phyloP scores from a whole-genome alignment of 306 rosid genomes.

The Amphicarpaea edgeworthii region DNA sequence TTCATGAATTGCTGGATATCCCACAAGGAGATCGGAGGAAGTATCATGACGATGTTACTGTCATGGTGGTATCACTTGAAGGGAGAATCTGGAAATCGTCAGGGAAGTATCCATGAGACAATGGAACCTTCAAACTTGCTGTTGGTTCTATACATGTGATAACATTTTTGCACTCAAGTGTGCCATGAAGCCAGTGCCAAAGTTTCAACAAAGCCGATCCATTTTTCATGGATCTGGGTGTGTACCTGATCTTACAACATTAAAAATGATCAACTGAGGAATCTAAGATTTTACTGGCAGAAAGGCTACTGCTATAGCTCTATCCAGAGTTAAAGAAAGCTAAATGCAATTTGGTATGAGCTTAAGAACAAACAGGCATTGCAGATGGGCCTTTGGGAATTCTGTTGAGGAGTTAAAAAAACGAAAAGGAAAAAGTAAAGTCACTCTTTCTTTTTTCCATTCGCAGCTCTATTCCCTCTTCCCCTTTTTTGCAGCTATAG shows the following conservation, averaged over 20 bases:
- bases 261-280: conserved; percentile 52
- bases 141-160: conserved; percentile 47
- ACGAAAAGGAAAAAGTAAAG: conserved; percentile 31
- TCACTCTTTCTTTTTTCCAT: conserved; percentile 45
- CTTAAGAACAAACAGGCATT: conserved; percentile 51
- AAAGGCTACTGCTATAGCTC: conserved; percentile 45
- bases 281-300: conserved; percentile 49
- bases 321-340: conserved; percentile 54
- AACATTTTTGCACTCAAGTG: conserved; percentile 43
- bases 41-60: conserved; percentile 98
- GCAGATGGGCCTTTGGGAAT: conserved; percentile 57
- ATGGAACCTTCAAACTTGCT: conserved; percentile 51
- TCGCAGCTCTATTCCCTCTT: conserved; percentile 33
- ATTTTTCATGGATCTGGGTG: conserved; percentile 60
- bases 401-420: conserved; percentile 48
- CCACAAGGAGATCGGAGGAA: conserved; percentile 98
- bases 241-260: conserved; percentile 46
- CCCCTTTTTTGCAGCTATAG: conserved; percentile 31
- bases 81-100: conserved; percentile 99
- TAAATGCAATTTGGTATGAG: conserved; percentile 53
- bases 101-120: conserved; percentile 85
- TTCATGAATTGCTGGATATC: conserved; percentile 94
- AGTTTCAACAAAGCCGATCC: conserved; percentile 59
- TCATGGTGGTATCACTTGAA: conserved; percentile 97
- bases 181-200: conserved; percentile 51